These are phyloP conservation scores for Talaromyces trachyspermus DNA, from an alignment of 495 filamentous ascomycete species.

Conservation along the genomic window DNA sequence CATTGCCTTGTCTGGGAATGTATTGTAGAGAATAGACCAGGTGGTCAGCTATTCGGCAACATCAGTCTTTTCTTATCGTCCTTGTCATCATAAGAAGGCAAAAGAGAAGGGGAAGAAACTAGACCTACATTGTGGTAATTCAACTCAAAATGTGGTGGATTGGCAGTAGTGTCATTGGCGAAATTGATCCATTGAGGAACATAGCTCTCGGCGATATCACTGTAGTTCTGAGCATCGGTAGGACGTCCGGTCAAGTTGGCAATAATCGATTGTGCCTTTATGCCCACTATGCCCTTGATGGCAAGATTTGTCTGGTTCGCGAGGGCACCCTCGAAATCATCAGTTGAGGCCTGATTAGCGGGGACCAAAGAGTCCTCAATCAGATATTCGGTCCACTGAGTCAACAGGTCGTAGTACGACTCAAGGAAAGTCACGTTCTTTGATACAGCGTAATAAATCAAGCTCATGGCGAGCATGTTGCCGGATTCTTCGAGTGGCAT, in stretches of 20 bases:
- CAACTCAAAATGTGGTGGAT: slow-evolving; percentile 38
- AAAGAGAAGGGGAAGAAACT: too few species aligned
- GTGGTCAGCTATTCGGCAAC: slow-evolving; percentile 18
- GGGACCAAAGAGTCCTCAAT: slow-evolving; percentile 42
- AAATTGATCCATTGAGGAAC: slow-evolving; percentile 33
- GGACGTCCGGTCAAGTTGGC: slow-evolving; percentile 22
- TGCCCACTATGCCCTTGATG: slow-evolving; percentile 48
- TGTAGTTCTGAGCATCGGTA: slow-evolving; percentile 31
- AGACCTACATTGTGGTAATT: too few species aligned
- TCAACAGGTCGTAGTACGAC: slow-evolving; percentile 28
- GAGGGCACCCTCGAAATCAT: slow-evolving; percentile 44
- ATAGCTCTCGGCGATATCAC: slow-evolving; percentile 28
- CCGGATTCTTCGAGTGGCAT: slow-evolving; percentile 45
- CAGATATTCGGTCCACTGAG: slow-evolving; percentile 45
- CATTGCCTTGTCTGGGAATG: slow-evolving; percentile 40
- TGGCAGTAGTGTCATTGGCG: slow-evolving; percentile 27
- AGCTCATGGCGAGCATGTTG: slow-evolving; percentile 36
- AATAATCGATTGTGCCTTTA: slow-evolving; percentile 32
- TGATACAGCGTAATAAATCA: slow-evolving; percentile 36
- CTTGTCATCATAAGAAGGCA: too few species aligned
- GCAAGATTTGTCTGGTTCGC: slow-evolving; percentile 51
- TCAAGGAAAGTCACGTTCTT: slow-evolving; percentile 29
- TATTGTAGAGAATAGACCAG: slow-evolving; percentile 39
- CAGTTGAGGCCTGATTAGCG: slow-evolving; percentile 44
- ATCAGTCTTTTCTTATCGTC: too few species aligned